Evolutionary conservation across 441 rosid genomes (phyloP).

Genomic region (Gossypium davidsonii): DNA sequence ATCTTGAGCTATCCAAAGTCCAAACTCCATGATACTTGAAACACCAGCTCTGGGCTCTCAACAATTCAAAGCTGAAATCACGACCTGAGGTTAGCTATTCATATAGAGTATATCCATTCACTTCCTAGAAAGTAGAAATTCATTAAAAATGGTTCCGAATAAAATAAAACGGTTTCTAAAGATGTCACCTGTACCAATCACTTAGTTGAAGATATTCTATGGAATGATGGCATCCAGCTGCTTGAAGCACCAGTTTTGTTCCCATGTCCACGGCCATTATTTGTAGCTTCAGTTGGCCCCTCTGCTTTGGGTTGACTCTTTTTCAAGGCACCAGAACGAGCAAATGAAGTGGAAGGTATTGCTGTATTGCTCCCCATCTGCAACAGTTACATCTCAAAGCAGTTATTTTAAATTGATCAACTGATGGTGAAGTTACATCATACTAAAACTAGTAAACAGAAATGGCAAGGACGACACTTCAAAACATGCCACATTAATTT

Average conservation of each 20-base stretch:
- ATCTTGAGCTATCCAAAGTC: constrained; percentile 12
- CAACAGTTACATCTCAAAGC: constrained; percentile 7
- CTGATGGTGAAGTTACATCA: neutral
- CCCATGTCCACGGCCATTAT: constrained; percentile 21
- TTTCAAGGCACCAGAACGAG: constrained; percentile 16
- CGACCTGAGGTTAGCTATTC: neutral
- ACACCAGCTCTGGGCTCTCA: constrained; percentile 8
- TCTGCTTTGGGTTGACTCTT: constrained; percentile 16
- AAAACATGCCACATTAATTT: neutral
- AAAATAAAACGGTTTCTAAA: neutral
- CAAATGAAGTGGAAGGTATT: constrained; percentile 20
- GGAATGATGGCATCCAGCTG: constrained; percentile 31
- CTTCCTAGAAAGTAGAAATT: neutral
- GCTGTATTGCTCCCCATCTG: constrained; percentile 19
- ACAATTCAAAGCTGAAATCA: constrained; percentile 12
- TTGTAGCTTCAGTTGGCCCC: constrained; percentile 19
- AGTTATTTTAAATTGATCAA: neutral
- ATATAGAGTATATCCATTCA: neutral
- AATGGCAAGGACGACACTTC: neutral
- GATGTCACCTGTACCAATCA: constrained; percentile 19
- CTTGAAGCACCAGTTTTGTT: constrained; percentile 32
- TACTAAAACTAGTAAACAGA: neutral
- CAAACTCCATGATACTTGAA: constrained; percentile 16
- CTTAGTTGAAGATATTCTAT: constrained; percentile 33
- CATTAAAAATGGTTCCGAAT: neutral